These are phyloP conservation scores for Bacterosira constricta DNA, from an alignment of 108 stramenopile species.

Conservation along the genomic window DNA sequence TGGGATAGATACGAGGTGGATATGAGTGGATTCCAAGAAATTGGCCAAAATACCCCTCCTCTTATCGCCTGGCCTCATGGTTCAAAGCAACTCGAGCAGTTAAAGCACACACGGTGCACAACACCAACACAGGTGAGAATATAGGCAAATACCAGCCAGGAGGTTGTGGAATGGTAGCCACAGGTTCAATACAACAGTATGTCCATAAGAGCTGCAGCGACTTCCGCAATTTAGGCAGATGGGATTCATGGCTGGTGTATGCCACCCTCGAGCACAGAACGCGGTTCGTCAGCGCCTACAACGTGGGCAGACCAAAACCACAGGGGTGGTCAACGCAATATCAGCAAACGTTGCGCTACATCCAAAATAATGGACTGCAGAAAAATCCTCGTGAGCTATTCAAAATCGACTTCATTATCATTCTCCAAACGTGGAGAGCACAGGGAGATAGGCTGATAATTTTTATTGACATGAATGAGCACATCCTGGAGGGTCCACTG, in stretches of 20 bases:
- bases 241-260: background rate
- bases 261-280: background rate
- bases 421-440: background rate
- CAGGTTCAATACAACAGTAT: background rate
- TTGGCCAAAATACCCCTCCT: background rate
- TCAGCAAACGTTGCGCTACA: background rate
- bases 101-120: background rate
- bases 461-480: constrained; percentile 1
- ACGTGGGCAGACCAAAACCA: background rate
- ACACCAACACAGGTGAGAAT: background rate
- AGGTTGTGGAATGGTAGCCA: background rate
- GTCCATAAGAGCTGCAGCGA: background rate
- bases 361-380: background rate
- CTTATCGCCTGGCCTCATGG: background rate
- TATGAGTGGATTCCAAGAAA: background rate
- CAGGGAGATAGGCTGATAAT: background rate
- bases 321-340: background rate
- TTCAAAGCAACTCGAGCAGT: background rate
- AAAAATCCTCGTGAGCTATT: background rate
- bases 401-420: background rate
- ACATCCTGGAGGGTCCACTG: background rate
- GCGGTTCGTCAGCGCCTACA: background rate
- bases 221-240: background rate
- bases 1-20: background rate
- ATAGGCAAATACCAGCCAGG: background rate